Percentiles rank a stretch among this genome's conserved stretches.
phyloP scores from a whole-genome alignment of 345 rosid genomes.

The Dipteronia dyeriana region DNA sequence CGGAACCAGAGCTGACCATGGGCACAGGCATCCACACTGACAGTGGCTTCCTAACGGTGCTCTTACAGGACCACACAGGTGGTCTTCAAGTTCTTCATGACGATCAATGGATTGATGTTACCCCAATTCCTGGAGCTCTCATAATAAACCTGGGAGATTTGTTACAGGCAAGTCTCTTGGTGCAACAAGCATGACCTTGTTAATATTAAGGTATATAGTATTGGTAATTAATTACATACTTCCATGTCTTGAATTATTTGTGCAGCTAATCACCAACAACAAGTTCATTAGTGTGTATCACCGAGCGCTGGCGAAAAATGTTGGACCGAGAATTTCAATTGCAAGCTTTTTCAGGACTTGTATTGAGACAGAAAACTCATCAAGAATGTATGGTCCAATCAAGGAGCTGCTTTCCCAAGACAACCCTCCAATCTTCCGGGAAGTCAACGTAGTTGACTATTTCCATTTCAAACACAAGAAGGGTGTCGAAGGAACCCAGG shows the following conservation, averaged over 20 bases:
- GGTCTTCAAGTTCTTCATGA: slow-evolving; percentile 34
- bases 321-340: slow-evolving; percentile 34
- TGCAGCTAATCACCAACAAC: slow-evolving; percentile 37
- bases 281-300: slow-evolving; percentile 32
- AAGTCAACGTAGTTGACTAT: slow-evolving; percentile 20
- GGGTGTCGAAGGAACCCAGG: slow-evolving; percentile 21
- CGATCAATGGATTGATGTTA: slow-evolving; percentile 24
- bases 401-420: slow-evolving; percentile 35
- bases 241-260: not conserved
- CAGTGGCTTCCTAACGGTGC: slow-evolving; percentile 14
- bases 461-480: slow-evolving; percentile 22
- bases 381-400: slow-evolving; percentile 32
- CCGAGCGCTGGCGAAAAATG: slow-evolving; percentile 28
- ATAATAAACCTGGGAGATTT: slow-evolving; percentile 34
- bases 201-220: not conserved
- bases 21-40: slow-evolving; percentile 31
- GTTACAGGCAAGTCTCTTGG: slow-evolving; percentile 17
- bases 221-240: not conserved
- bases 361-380: slow-evolving; percentile 18
- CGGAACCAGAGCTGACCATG: slow-evolving; percentile 34
- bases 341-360: slow-evolving; percentile 28
- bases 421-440: slow-evolving; percentile 33
- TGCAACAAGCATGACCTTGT: not conserved
- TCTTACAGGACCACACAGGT: slow-evolving; percentile 19
- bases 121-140: slow-evolving; percentile 21